These are phyloP conservation scores for Phytophthora rubi DNA, from an alignment of 352 stramenopile genomes.

Conservation along the genomic window DNA sequence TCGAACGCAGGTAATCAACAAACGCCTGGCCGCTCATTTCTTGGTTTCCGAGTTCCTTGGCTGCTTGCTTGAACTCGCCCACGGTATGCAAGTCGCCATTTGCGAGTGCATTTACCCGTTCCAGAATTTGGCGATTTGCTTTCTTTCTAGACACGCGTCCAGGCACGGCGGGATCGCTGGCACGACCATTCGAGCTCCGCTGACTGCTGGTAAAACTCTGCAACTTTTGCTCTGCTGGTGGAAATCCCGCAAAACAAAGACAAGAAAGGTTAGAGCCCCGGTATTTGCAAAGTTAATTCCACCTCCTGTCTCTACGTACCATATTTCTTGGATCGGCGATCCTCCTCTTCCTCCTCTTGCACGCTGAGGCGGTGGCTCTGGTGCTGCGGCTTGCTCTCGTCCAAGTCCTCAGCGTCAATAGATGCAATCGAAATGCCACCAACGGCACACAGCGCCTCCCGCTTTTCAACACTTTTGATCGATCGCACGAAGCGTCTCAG, in stretches of 20 bases:
- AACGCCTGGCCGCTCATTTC: constrained; percentile 75
- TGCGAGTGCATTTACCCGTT: constrained; percentile 64
- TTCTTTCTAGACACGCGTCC: constrained; percentile 56
- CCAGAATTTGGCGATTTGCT: constrained; percentile 72
- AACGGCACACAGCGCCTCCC: constrained; percentile 44
- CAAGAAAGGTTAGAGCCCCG: neutral
- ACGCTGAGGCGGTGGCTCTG: constrained; percentile 17
- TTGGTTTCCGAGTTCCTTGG: constrained; percentile 72
- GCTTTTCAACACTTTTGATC: constrained; percentile 66
- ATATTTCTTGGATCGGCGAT: constrained; percentile 42
- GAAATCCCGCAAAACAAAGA: constrained; percentile 18
- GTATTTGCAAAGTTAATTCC: neutral
- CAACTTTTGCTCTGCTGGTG: constrained; percentile 45
- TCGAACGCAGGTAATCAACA: constrained; percentile 60
- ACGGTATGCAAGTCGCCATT: constrained; percentile 55
- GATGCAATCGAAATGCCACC: constrained; percentile 34
- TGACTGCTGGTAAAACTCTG: constrained; percentile 38
- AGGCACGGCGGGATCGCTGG: constrained; percentile 28
- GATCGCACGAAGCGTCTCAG: constrained; percentile 56
- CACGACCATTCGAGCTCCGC: constrained; percentile 19
- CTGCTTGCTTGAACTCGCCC: constrained; percentile 68
- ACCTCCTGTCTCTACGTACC: constrained; percentile 27
- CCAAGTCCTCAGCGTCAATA: constrained; percentile 27
- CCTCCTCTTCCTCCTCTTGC: constrained; percentile 35
- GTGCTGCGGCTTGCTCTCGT: constrained; percentile 26